phyloP scores from a whole-genome alignment of 176 grass and related monocot species.

The Oryza australiensis region DNA sequence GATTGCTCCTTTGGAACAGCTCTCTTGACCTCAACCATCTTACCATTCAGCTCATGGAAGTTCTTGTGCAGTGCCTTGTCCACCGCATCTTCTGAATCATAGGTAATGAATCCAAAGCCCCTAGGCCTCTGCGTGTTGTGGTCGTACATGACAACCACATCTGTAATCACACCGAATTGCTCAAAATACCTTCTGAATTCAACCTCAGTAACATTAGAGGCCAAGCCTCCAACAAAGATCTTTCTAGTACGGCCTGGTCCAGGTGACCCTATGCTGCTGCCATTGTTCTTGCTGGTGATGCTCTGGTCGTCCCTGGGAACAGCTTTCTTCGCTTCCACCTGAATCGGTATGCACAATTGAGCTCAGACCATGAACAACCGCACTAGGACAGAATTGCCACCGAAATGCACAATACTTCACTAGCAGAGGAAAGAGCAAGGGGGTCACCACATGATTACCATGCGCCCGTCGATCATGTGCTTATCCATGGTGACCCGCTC shows the following conservation, averaged over 20 bases:
- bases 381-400: conserved; percentile 38
- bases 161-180: conserved; percentile 83
- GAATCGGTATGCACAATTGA: conserved; percentile 28
- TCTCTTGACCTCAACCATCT: conserved; percentile 96
- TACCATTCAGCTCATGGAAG: conserved; percentile 93
- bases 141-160: conserved; percentile 98
- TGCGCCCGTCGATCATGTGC: conserved; percentile 93
- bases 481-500: conserved; percentile 88
- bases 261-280: conserved; percentile 62
- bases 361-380: conserved; percentile 10
- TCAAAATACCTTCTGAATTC: conserved; percentile 95
- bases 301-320: conserved; percentile 88
- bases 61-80: conserved; percentile 77
- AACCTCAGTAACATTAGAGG: conserved; percentile 77
- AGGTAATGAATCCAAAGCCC: conserved; percentile 98
- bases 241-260: conserved; percentile 78
- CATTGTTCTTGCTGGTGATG: conserved; percentile 67
- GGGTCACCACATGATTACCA: conserved; percentile 49
- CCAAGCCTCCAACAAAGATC: conserved; percentile 92
- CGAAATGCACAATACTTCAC: conserved; percentile 25
- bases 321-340: conserved; percentile 97
- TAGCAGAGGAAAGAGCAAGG: not conserved
- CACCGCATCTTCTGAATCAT: conserved; percentile 87
- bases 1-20: conserved; percentile 96
- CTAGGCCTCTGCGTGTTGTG: conserved; percentile 91